phyloP scores from a whole-genome alignment of 2,329 filamentous ascomycete species.

The Calonectria hongkongensis region DNA sequence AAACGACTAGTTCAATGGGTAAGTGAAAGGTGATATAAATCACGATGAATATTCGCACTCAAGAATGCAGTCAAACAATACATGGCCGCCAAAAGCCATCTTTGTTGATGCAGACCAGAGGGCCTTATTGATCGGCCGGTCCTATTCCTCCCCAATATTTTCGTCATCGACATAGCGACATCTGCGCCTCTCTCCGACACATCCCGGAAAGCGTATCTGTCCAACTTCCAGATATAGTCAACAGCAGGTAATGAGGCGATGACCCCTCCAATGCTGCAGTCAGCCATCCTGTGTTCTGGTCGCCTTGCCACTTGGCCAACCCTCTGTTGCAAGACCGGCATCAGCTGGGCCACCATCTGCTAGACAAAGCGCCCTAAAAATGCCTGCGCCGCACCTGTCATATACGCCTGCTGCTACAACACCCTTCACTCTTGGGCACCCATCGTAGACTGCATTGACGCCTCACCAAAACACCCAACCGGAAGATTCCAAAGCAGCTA shows the following conservation, averaged over 20 bases:
- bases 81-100: too few species aligned
- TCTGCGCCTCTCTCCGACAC: not conserved
- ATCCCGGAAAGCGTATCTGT: not conserved
- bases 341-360: not conserved
- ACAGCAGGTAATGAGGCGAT: not conserved
- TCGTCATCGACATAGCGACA: not conserved
- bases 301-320: slow-evolving; percentile 7
- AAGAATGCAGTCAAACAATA: too few species aligned
- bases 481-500: not conserved
- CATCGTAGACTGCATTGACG: not conserved
- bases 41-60: too few species aligned
- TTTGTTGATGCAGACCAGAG: too few species aligned
- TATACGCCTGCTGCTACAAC: not conserved
- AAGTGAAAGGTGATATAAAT: not conserved
- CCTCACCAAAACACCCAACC: not conserved
- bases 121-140: not conserved
- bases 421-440: not conserved
- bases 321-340: not conserved
- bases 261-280: not conserved
- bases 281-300: slow-evolving; percentile 1
- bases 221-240: not conserved
- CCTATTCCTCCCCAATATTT: not conserved
- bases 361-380: not conserved
- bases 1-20: not conserved
- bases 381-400: not conserved